phyloP scores from a whole-genome alignment of 306 rosid species.

The Cucumis cinereus region DNA sequence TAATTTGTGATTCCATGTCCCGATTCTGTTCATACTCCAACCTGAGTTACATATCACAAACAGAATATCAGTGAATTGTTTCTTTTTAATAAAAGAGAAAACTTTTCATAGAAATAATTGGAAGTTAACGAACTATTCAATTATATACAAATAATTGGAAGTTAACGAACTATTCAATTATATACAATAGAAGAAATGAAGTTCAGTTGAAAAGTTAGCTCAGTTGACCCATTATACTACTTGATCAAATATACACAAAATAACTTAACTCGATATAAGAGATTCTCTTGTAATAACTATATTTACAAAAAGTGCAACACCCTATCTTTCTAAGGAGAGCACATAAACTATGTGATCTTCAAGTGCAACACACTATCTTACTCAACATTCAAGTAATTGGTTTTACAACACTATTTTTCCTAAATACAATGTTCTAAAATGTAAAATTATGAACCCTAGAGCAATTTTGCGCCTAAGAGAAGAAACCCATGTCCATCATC shows the following conservation, averaged over 20 bases:
- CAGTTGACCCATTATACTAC: neutral
- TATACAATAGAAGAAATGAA: neutral
- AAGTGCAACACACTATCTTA: neutral
- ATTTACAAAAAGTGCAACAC: neutral
- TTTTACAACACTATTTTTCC: neutral
- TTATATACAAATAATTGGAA: neutral
- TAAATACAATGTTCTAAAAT: neutral
- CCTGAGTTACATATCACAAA: constrained; percentile 20
- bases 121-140: neutral
- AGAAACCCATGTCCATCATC: neutral
- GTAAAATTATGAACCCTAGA: neutral
- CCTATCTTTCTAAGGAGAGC: neutral
- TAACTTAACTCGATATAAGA: neutral
- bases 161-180: neutral
- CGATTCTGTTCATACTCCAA: constrained; percentile 95
- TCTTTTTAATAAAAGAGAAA: too few species aligned
- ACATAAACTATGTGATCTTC: neutral
- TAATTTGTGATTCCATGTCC: constrained; percentile 64
- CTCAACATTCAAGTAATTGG: neutral
- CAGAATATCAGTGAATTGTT: neutral
- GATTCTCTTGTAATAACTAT: neutral
- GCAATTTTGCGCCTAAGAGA: neutral
- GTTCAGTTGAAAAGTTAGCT: neutral
- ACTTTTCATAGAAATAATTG: neutral
- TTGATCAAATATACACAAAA: neutral